These are phyloP conservation scores for Monosporascus sp. DNA, from an alignment of 2,329 filamentous ascomycete genomes.

Conservation along the genomic window DNA sequence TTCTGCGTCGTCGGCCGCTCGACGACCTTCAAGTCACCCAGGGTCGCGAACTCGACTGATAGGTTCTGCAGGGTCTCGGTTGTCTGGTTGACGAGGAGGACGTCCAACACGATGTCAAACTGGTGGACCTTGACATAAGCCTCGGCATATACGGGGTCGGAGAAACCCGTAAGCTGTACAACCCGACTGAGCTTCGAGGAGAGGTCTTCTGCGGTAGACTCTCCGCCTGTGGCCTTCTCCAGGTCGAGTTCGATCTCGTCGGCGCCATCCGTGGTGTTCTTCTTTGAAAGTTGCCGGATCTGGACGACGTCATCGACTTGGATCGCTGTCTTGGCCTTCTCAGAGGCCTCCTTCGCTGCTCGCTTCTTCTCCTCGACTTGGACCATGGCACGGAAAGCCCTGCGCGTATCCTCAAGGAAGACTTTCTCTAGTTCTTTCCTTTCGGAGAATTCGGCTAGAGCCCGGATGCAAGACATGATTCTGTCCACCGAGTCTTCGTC, in stretches of 20 bases:
- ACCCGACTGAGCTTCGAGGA: conserved; percentile 93
- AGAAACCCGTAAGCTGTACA: conserved; percentile 96
- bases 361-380: conserved; percentile 97
- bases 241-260: conserved; percentile 88
- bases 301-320: conserved; percentile 93
- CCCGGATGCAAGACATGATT: conserved; percentile 95
- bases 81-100: conserved; percentile 94
- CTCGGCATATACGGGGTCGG: conserved; percentile 96
- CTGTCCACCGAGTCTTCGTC: conserved; percentile 98
- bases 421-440: conserved; percentile 88
- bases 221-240: conserved; percentile 89
- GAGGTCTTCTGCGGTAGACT: conserved; percentile 75
- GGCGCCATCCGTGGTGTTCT: conserved; percentile 72
- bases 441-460: conserved; percentile 81
- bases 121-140: conserved; percentile 98
- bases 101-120: conserved; percentile 96
- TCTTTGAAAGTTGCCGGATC: conserved; percentile 90
- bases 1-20: conserved; percentile 96
- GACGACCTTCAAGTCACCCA: conserved; percentile 96
- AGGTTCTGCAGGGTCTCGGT: conserved; percentile 94
- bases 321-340: conserved; percentile 88
- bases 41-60: conserved; percentile 95
- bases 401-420: conserved; percentile 90
- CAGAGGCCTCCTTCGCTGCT: conserved; percentile 84
- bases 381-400: conserved; percentile 95